Evolutionary conservation across 805 yeast genomes (phyloP).

Genomic region (Suhomyces kilbournensis): DNA sequence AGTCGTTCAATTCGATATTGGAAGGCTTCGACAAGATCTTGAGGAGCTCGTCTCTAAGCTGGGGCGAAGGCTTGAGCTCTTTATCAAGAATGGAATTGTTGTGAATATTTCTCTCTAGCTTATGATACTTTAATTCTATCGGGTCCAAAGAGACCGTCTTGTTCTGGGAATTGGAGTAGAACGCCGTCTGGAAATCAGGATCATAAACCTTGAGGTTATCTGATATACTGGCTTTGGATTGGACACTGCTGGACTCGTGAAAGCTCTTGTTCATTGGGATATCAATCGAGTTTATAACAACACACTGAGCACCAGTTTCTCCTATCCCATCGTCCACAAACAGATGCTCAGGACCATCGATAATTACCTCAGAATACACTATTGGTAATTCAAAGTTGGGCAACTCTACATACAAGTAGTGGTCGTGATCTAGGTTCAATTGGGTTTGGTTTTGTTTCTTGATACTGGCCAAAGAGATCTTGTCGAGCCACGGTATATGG

Average conservation of each 20-base stretch:
- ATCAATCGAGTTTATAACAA: slow-evolving; percentile 33
- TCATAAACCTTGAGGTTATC: slow-evolving; percentile 39
- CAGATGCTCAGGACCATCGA: background rate
- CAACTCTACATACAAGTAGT: slow-evolving; percentile 39
- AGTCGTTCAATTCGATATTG: slow-evolving; percentile 73
- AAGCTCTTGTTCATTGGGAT: slow-evolving; percentile 17
- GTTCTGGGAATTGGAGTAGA: slow-evolving; percentile 18
- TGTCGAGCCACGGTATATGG: slow-evolving; percentile 71
- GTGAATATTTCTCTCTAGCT: slow-evolving; percentile 74
- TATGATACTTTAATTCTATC: slow-evolving; percentile 81
- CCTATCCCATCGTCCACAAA: slow-evolving; percentile 16
- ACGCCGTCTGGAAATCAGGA: slow-evolving; percentile 31
- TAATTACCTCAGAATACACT: slow-evolving; percentile 52
- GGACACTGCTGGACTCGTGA: background rate
- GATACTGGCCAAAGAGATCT: slow-evolving; percentile 49
- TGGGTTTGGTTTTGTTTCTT: background rate
- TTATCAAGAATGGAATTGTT: slow-evolving; percentile 73
- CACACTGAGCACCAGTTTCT: slow-evolving; percentile 19
- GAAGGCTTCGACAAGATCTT: slow-evolving; percentile 75
- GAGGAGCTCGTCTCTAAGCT: slow-evolving; percentile 68
- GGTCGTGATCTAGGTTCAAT: slow-evolving; percentile 11
- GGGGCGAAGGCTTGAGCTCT: slow-evolving; percentile 86
- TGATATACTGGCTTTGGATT: background rate
- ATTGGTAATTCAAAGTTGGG: slow-evolving; percentile 71
- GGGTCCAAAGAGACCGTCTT: slow-evolving; percentile 52